Percentiles rank a stretch among this genome's conserved stretches.
Conservation (phyloP, 2,329 filamentous ascomycete species). For the Pseudocercospora cruenta region DNA sequence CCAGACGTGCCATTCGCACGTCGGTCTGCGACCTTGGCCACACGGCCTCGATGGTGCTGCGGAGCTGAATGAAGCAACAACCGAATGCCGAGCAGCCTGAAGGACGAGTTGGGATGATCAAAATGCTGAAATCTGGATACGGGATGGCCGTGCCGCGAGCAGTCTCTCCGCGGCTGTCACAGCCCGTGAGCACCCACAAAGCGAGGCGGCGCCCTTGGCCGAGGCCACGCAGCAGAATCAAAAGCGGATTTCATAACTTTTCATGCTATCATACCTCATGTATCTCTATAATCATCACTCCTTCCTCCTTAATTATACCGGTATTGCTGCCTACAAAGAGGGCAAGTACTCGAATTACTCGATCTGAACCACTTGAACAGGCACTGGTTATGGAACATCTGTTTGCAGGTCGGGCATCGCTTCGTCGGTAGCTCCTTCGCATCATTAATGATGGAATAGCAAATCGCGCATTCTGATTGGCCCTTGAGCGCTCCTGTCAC, state of each 20-base stretch:
- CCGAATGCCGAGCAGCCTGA: too few species aligned
- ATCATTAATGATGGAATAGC: slow-evolving; percentile 83
- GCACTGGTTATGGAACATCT: slow-evolving; percentile 87
- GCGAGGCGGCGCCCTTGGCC: too few species aligned
- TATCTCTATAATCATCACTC: not conserved
- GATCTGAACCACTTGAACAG: slow-evolving; percentile 97
- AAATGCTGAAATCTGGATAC: too few species aligned
- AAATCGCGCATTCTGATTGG: slow-evolving; percentile 89
- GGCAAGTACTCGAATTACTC: slow-evolving; percentile 88
- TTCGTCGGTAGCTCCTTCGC: slow-evolving; percentile 93
- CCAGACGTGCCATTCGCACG: too few species aligned
- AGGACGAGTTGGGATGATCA: too few species aligned
- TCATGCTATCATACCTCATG: not conserved
- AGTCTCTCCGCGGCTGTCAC: too few species aligned
- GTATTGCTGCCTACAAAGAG: slow-evolving; percentile 89
- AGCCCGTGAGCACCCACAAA: too few species aligned
- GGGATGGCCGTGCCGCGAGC: too few species aligned
- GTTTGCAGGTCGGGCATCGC: slow-evolving; percentile 87
- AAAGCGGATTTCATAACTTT: not conserved
- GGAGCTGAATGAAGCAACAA: too few species aligned
- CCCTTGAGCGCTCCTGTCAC: slow-evolving; percentile 87
- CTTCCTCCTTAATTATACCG: slow-evolving; percentile 54
- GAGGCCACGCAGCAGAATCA: not conserved
- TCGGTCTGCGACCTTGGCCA: not conserved
- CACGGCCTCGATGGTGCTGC: too few species aligned